Evolutionary conservation across 176 grass and related monocot genomes (phyloP), one percentile per base, ranked within the genome.

Genomic region (Areca catechu): DNA sequence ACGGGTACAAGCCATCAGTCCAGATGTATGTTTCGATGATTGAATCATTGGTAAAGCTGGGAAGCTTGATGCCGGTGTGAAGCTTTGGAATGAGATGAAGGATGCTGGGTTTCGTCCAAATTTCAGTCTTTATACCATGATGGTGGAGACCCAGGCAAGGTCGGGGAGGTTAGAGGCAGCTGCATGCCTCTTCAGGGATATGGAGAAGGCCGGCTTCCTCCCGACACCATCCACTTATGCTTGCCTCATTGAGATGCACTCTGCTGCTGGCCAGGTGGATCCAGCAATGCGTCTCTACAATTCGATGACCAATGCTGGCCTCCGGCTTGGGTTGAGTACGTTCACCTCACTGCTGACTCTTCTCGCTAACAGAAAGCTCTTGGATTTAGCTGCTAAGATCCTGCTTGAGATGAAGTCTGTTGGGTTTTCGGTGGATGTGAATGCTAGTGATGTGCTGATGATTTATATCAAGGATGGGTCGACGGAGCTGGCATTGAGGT

Each of bases 201-300:
- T 97, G 92, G 92, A 97, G 70, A 97, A 78, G 61, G 76, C 92
- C n/a, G 92, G 86, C 4, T 97, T 91, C 64, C 90, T 97, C 23
- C 92, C 92, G 15, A 97, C 92, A 0, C 92, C 86, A 0, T 71
- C 68, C 0, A 90, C 86, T 19, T 97, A 97, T 66, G 68, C 92
- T 10, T 91, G 86, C 60, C 76, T 97, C 10, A 77, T 97, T 2
- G 92, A 97, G 68, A 91, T 97, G 92, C 86, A 90, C 58, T 77
- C 86, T 70, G 79, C 86, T 15, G 80, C 83, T 0, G 83, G 86
- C 10, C 83, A 82, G 62, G 92, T 88, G 67, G 83, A 97, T 50
- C 71, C 57, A 6, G 92, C 92, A 22, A 83, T 97, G n/a, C n/a
- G n/a, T n/a, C n/a, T n/a, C n/a, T n/a, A n/a, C n/a, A n/a, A n/a